phyloP scores from a whole-genome alignment of 1,284 basidiomycete genomes.

The Violaceomyces palustris region DNA sequence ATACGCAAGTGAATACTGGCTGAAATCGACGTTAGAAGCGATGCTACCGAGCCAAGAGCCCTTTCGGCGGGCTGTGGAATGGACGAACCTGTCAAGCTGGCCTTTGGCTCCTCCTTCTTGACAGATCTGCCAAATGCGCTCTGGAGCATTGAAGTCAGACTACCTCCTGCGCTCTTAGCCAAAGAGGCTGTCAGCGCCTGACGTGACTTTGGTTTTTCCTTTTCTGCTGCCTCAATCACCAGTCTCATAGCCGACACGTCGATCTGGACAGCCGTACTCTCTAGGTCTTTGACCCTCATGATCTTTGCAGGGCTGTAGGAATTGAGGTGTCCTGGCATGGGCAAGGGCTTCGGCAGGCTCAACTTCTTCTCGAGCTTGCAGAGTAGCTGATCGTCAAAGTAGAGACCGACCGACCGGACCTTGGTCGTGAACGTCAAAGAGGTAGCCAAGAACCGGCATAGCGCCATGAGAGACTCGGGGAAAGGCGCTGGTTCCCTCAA shows the following conservation, averaged over 20 bases:
- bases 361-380: constrained; percentile 69
- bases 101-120: constrained; percentile 12
- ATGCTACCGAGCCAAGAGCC: constrained; percentile 7
- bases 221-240: constrained; percentile 66
- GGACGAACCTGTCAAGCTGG: no score
- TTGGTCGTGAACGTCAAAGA: constrained; percentile 90
- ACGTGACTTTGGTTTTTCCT: constrained; percentile 59
- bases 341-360: constrained; percentile 61
- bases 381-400: constrained; percentile 67
- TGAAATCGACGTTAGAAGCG: constrained; percentile 40
- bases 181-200: constrained; percentile 34
- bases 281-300: constrained; percentile 67
- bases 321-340: constrained; percentile 60
- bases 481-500: constrained; percentile 78
- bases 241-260: constrained; percentile 76
- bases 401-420: constrained; percentile 64
- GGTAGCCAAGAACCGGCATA: constrained; percentile 82
- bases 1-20: constrained; percentile 73
- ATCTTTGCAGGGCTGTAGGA: constrained; percentile 56
- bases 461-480: constrained; percentile 72
- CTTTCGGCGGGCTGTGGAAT: no score
- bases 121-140: constrained; percentile 50
- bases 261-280: constrained; percentile 71
- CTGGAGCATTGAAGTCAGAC: constrained; percentile 51
- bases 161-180: constrained; percentile 44